Base-by-base conservation (phyloP, 129 eudicot species). In the Pittosporum tobira region DNA sequence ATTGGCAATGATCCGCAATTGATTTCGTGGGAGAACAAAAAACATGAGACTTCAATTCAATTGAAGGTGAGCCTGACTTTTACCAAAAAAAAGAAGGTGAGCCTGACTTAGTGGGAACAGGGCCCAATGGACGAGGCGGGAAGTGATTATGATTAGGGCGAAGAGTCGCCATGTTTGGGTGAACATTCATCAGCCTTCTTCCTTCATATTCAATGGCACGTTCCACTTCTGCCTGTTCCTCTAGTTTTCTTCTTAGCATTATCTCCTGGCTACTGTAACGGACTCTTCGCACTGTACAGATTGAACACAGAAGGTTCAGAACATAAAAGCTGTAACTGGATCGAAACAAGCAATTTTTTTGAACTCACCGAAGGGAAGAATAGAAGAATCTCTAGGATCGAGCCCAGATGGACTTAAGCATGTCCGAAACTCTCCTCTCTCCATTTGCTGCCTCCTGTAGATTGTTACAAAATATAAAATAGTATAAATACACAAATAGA, bases 121-220 rank as follows among this genome's bases (percentile, higher is more conserved):
- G 8, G 78, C 62, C 27, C 24, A 69, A 29, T 2, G 77, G 51
- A 66, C 62, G 66, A 27, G 75, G 77, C 21, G 66, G 88, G 47
- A 78, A 51, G 13, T n/a, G n/a, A n/a, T 79, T 84, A 64, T 71
- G 74, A 46, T 65, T 55, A 13, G 20, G 61, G 7, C 27, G 16
- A 27, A 15, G 36, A 25, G 30, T 56, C 3, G 27, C 11, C 61
- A 56, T n/a, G 6, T 56, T 45, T 1, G 61, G 45, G 28, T 56
- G 61, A 31, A 56, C 22, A 56, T 56, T 56, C 61, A 56, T 56
- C 44, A 56, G 45, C 14, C 61, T 56, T 14, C 61, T 56, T 4
- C 45, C 61, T 21, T 56, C 27, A 45, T 30, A 56, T 1, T 56
- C 61, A 56, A 56, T 56, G 13, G 61, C 61, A 18, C 31, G 61